These are phyloP conservation scores for Colletotrichum filicis DNA, from an alignment of 2,329 filamentous ascomycete genomes.

Conservation along the genomic window DNA sequence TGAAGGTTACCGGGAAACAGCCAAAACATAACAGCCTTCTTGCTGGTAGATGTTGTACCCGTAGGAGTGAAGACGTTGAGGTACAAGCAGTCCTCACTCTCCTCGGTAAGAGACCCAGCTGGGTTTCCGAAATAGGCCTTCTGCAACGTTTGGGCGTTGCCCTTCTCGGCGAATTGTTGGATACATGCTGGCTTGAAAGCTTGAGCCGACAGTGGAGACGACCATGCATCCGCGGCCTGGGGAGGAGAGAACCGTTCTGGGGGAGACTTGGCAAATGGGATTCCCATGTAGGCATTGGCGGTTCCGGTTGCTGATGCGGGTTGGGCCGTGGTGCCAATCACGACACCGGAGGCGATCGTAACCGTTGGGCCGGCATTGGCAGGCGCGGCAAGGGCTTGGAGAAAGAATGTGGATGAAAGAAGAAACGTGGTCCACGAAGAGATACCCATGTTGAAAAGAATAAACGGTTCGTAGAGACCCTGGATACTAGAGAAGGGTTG, in stretches of 20 bases:
- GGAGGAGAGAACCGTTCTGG: slow-evolving; percentile 31
- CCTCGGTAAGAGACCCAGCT: slow-evolving; percentile 27
- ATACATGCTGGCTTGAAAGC: slow-evolving; percentile 28
- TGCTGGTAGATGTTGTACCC: not conserved
- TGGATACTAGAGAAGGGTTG: not conserved
- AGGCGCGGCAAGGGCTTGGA: not conserved
- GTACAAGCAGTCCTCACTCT: slow-evolving; percentile 48
- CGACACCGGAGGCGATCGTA: slow-evolving; percentile 9
- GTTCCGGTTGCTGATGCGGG: slow-evolving; percentile 1
- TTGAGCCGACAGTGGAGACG: slow-evolving; percentile 3
- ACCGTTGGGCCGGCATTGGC: slow-evolving; percentile 16
- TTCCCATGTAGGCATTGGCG: slow-evolving; percentile 27
- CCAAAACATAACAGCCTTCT: slow-evolving; percentile 36
- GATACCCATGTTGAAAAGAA: slow-evolving; percentile 6
- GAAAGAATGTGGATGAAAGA: slow-evolving; percentile 11
- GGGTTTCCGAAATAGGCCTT: slow-evolving; percentile 29
- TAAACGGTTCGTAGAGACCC: not conserved
- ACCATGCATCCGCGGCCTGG: slow-evolving; percentile 2
- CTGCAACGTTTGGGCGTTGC: not conserved
- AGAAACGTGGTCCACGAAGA: not conserved
- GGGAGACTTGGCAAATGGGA: slow-evolving; percentile 29
- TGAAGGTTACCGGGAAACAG: slow-evolving; percentile 34
- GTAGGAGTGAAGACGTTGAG: slow-evolving; percentile 46
- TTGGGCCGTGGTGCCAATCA: slow-evolving; percentile 18
- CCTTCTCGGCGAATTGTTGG: slow-evolving; percentile 17